Percentiles rank a stretch among this genome's conserved stretches.
phyloP scores from a whole-genome alignment of 768 basidiomycete species.

The Sistotremastrum niveocremeum region DNA sequence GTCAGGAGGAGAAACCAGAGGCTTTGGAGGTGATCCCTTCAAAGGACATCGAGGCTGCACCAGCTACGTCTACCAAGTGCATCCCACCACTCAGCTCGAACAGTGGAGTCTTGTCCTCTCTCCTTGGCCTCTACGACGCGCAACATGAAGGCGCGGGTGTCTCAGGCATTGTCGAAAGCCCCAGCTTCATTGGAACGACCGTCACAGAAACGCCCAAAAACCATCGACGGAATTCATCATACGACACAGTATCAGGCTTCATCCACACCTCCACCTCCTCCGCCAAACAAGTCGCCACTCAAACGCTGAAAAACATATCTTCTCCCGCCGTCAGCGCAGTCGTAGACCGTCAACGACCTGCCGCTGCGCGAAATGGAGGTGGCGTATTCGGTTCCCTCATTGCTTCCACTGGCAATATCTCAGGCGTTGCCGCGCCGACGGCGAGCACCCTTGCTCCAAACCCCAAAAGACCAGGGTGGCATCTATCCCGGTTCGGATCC shows the following conservation, averaged over 20 bases:
- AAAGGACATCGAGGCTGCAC: slow-evolving; percentile 8
- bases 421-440: slow-evolving; percentile 44
- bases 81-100: slow-evolving; percentile 11
- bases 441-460: slow-evolving; percentile 41
- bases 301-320: slow-evolving; percentile 11
- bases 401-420: slow-evolving; percentile 50
- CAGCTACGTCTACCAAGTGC: neutral
- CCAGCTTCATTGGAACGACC: slow-evolving; percentile 15
- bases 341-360: slow-evolving; percentile 9
- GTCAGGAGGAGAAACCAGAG: too few species aligned
- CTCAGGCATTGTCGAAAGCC: slow-evolving; percentile 16
- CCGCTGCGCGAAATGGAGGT: slow-evolving; percentile 34
- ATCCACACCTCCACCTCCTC: slow-evolving; percentile 4
- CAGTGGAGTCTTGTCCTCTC: slow-evolving; percentile 48
- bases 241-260: slow-evolving; percentile 9
- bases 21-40: neutral
- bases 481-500: slow-evolving; percentile 39
- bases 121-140: slow-evolving; percentile 49
- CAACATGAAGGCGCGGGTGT: slow-evolving; percentile 17
- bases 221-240: slow-evolving; percentile 6
- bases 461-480: slow-evolving; percentile 48
- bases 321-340: slow-evolving; percentile 6
- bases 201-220: slow-evolving; percentile 12
- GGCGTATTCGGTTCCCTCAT: slow-evolving; percentile 64
- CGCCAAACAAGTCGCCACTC: neutral